phyloP scores from a whole-genome alignment of 257 asterid species.

The Orobanche coerulescens region DNA sequence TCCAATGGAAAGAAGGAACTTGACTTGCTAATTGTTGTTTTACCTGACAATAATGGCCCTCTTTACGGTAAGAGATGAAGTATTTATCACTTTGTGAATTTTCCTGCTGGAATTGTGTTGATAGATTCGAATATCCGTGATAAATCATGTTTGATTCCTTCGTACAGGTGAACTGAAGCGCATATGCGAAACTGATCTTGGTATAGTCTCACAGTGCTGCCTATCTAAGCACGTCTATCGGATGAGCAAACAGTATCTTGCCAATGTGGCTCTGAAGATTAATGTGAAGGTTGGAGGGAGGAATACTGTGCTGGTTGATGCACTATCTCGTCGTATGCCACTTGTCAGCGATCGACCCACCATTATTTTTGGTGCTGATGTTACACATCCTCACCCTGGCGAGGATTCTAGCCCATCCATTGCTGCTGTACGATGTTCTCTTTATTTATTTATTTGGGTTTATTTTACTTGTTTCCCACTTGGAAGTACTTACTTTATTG shows the following conservation, averaged over 20 bases:
- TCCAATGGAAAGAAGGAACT: conserved; percentile 50
- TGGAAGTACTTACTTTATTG: background rate
- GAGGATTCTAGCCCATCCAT: conserved; percentile 89
- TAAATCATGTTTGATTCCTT: background rate
- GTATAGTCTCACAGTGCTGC: conserved; percentile 81
- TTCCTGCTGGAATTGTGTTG: background rate
- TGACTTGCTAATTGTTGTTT: conserved; percentile 58
- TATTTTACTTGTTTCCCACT: background rate
- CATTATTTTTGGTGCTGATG: conserved; percentile 83
- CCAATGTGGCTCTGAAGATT: conserved; percentile 70
- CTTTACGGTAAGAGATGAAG: conserved; percentile 53
- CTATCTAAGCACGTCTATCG: conserved; percentile 57
- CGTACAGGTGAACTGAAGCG: conserved; percentile 58
- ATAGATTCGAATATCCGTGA: too few relatives aligned
- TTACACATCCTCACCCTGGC: conserved; percentile 85
- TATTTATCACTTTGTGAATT: background rate
- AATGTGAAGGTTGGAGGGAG: conserved; percentile 86
- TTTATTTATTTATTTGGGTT: background rate
- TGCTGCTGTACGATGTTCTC: conserved; percentile 50
- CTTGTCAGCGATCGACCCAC: conserved; percentile 72
- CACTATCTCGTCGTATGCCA: conserved; percentile 61
- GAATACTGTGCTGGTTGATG: conserved; percentile 71
- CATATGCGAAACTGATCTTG: conserved; percentile 79
- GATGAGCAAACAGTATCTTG: conserved; percentile 67
- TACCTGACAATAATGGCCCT: conserved; percentile 80